Percentiles rank a stretch among this genome's conserved stretches.
Evolutionary conservation across 257 asterid species (phyloP).

Genomic region (Jasminum sambac): DNA sequence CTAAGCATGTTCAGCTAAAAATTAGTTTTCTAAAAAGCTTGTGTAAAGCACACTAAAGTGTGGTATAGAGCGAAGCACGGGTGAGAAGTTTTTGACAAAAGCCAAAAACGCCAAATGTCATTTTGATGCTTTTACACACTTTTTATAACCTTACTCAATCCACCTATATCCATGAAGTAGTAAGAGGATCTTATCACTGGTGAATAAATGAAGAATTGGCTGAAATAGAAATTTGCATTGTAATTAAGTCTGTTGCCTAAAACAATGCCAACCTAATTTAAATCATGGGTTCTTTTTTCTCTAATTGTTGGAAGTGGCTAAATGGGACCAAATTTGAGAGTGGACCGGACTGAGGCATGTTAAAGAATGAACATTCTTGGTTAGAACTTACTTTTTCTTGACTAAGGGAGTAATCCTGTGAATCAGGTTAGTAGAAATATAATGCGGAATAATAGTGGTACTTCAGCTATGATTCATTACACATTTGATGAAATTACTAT

Average conservation of each 20-base stretch:
- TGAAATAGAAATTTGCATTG: not conserved
- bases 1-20: not conserved
- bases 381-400: not conserved
- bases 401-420: not conserved
- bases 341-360: not conserved
- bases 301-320: no score
- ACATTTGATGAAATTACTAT: no score
- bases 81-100: no score
- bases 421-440: no score
- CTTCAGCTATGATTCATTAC: no score
- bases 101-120: no score
- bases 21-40: no score
- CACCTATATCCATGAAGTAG: not conserved
- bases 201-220: not conserved
- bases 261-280: not conserved
- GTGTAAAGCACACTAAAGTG: no score
- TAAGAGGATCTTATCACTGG: not conserved
- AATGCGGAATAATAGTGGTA: no score
- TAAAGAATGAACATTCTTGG: not conserved
- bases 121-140: no score
- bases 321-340: not conserved
- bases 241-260: not conserved
- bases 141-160: no score
- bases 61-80: no score
- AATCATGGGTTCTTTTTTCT: not conserved